These are phyloP conservation scores for Xylariales sp. DNA, from an alignment of 2,329 filamentous ascomycete genomes.

Conservation along the genomic window DNA sequence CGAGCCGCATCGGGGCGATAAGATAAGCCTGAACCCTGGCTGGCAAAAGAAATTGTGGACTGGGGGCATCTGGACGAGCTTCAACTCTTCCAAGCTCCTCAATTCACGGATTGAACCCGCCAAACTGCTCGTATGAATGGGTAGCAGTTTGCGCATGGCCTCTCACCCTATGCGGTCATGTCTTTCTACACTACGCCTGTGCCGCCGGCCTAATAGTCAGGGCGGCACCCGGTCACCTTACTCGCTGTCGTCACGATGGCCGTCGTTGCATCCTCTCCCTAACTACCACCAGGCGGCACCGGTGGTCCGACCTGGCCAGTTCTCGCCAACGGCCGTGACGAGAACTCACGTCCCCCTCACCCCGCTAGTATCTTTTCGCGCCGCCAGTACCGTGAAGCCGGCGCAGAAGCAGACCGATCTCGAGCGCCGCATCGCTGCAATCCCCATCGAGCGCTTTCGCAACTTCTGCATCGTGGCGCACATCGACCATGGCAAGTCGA, in stretches of 20 bases:
- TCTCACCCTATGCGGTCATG: slow-evolving; percentile 24
- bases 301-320: no score
- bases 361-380: slow-evolving; percentile 12
- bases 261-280: background rate
- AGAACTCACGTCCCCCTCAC: background rate
- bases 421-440: slow-evolving; percentile 62
- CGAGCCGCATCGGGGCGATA: no score
- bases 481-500: slow-evolving; percentile 98
- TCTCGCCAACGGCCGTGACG: no score
- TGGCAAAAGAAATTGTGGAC: background rate
- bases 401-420: slow-evolving; percentile 34
- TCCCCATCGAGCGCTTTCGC: slow-evolving; percentile 74
- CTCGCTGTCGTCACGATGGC: no score
- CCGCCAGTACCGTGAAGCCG: slow-evolving; percentile 6
- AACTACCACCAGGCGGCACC: no score
- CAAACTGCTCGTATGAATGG: slow-evolving; percentile 30
- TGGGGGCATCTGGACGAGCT: no score
- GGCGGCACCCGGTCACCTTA: no score
- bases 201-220: no score
- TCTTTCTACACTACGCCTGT: slow-evolving; percentile 12
- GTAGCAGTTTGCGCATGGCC: slow-evolving; percentile 19
- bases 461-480: slow-evolving; percentile 99
- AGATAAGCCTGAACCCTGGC: no score
- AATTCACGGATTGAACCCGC: no score
- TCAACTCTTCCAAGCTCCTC: no score